These are phyloP conservation scores for Arthroderma uncinatum DNA, from an alignment of 2,329 filamentous ascomycete species.

Conservation along the genomic window DNA sequence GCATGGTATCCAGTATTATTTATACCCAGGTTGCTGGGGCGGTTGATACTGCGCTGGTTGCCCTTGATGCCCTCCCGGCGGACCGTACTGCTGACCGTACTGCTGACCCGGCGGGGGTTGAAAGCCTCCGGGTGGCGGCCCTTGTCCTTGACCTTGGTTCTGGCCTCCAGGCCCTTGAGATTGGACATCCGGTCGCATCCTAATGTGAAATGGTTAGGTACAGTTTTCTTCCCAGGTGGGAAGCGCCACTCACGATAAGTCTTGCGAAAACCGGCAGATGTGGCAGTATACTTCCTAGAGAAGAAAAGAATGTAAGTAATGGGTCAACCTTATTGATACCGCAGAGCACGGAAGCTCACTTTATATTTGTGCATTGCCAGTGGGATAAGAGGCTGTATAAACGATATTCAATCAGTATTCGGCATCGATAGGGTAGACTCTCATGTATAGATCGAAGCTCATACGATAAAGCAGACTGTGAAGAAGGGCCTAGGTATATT, in stretches of 20 bases:
- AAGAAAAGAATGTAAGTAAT: background rate
- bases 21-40: constrained; percentile 11
- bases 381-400: constrained; percentile 22
- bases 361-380: constrained; percentile 33
- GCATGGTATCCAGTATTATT: background rate
- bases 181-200: constrained; percentile 14
- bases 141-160: constrained; percentile 10
- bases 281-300: constrained; percentile 16
- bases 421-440: background rate
- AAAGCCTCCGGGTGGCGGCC: constrained; percentile 1
- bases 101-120: background rate
- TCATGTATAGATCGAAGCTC: background rate
- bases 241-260: constrained; percentile 14
- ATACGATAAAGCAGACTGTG: constrained; percentile 27
- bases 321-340: background rate
- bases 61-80: constrained; percentile 4
- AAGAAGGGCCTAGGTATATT: constrained; percentile 23
- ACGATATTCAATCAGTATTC: background rate
- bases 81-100: constrained; percentile 8
- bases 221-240: constrained; percentile 10
- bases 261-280: constrained; percentile 17
- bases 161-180: constrained; percentile 14
- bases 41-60: constrained; percentile 5
- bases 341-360: constrained; percentile 32
- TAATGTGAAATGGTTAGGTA: background rate